A percentile compares a stretch with the other conserved stretches of the same genome.
Conservation (phyloP, 139 green algal species). For the Deuterostichococcus epilithicus region DNA sequence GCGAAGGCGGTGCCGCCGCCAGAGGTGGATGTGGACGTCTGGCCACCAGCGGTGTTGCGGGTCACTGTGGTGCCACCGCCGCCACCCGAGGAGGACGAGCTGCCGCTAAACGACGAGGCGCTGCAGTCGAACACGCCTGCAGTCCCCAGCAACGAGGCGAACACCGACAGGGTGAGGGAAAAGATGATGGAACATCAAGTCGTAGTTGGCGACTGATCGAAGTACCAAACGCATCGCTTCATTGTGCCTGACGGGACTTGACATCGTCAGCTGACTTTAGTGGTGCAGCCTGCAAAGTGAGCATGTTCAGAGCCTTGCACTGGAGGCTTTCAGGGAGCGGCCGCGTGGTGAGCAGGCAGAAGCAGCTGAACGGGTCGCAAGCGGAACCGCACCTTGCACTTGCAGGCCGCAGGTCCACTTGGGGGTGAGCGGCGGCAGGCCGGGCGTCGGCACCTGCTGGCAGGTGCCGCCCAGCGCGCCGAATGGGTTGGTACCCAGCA, state of each 20-base stretch:
- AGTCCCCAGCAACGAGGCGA: no score
- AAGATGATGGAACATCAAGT: no score
- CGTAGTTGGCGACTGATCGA: no score
- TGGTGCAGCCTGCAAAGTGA: no score
- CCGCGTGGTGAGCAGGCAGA: no score
- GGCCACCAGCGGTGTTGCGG: neutral
- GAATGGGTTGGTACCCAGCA: neutral
- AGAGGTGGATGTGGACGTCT: neutral
- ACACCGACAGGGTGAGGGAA: no score
- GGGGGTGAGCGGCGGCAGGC: neutral
- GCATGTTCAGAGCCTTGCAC: no score
- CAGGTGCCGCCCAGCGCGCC: neutral
- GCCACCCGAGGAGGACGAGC: neutral
- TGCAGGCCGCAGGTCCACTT: neutral
- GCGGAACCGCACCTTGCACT: neutral
- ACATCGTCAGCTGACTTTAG: no score
- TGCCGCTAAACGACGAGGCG: neutral
- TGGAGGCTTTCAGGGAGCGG: no score
- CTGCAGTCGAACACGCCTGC: neutral
- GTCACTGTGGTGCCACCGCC: neutral
- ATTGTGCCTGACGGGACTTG: no score
- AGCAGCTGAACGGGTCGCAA: no score
- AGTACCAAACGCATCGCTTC: no score
- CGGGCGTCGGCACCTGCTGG: neutral
- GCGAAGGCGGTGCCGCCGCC: neutral